phyloP scores from a whole-genome alignment of 2,329 filamentous ascomycete species.

The Diplodia sapinea region DNA sequence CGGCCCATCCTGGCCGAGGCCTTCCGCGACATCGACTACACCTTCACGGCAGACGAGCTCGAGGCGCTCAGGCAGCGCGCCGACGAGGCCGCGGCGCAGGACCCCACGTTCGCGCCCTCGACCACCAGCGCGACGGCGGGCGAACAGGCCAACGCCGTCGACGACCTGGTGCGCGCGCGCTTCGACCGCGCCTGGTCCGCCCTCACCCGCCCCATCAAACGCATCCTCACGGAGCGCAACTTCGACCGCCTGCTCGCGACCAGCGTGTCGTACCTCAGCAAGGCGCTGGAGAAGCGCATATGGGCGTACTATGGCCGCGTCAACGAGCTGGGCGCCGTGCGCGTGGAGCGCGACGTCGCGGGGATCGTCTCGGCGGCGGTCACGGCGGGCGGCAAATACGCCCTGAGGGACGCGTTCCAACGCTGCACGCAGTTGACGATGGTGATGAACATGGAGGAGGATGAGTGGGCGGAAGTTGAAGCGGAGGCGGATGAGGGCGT shows the following conservation, averaged over 20 bases:
- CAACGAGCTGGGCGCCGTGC: slow-evolving; percentile 79
- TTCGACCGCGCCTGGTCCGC: slow-evolving; percentile 88
- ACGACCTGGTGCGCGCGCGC: slow-evolving; percentile 74
- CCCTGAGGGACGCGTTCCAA: slow-evolving; percentile 76
- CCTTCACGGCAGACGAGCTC: slow-evolving; percentile 66
- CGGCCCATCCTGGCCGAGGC: slow-evolving; percentile 84
- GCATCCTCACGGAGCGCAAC: slow-evolving; percentile 78
- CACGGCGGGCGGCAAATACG: slow-evolving; percentile 73
- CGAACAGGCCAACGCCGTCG: slow-evolving; percentile 46
- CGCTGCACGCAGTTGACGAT: slow-evolving; percentile 80
- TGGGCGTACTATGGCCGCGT: slow-evolving; percentile 79
- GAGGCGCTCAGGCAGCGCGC: slow-evolving; percentile 43
- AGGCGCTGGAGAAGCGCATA: slow-evolving; percentile 84
- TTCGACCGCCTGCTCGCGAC: slow-evolving; percentile 77
- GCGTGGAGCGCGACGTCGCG: slow-evolving; percentile 82
- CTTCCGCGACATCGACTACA: slow-evolving; percentile 90
- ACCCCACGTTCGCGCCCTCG: slow-evolving; percentile 31
- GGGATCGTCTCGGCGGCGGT: slow-evolving; percentile 71
- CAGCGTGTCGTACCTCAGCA: slow-evolving; percentile 75
- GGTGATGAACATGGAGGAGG: slow-evolving; percentile 92
- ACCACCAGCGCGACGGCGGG: slow-evolving; percentile 41
- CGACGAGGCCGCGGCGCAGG: slow-evolving; percentile 33
- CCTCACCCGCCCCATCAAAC: slow-evolving; percentile 81
- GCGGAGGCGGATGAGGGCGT: slow-evolving; percentile 53
- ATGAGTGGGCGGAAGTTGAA: slow-evolving; percentile 84